Evolutionary conservation across 345 rosid genomes (phyloP).

Genomic region (Eucalyptus rudis): DNA sequence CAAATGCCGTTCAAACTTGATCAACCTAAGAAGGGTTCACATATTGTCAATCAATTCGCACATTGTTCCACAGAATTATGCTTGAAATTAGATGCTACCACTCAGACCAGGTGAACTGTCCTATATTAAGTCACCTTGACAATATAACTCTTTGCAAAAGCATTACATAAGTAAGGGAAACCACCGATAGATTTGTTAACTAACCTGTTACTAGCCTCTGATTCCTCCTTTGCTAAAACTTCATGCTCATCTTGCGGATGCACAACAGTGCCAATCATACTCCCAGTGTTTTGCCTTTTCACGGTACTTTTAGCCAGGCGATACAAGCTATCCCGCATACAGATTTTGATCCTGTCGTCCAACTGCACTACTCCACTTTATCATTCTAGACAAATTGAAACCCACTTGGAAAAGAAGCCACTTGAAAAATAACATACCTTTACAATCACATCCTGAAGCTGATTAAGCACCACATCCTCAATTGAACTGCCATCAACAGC

Average conservation of each 20-base stretch:
- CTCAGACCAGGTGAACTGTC: not conserved
- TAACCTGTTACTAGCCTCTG: slow-evolving; percentile 31
- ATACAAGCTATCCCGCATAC: slow-evolving; percentile 91
- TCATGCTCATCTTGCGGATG: slow-evolving; percentile 36
- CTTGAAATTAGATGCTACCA: not conserved
- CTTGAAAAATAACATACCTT: slow-evolving; percentile 37
- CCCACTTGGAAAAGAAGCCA: slow-evolving; percentile 1
- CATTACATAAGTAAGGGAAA: not conserved
- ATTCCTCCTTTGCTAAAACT: slow-evolving; percentile 25
- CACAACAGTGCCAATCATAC: slow-evolving; percentile 37
- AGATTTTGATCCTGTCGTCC: slow-evolving; percentile 58
- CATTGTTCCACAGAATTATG: not conserved
- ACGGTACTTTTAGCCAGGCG: slow-evolving; percentile 86
- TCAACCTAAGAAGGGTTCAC: not conserved
- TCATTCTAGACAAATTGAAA: not conserved
- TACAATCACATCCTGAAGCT: slow-evolving; percentile 61
- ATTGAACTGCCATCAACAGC: slow-evolving; percentile 28
- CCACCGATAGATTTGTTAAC: not conserved
- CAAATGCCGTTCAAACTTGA: not conserved
- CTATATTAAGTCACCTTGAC: not conserved
- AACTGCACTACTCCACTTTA: slow-evolving; percentile 32
- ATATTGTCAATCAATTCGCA: not conserved
- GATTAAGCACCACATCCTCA: slow-evolving; percentile 44
- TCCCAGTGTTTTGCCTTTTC: slow-evolving; percentile 55
- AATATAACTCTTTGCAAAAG: not conserved